A percentile compares a stretch with the other conserved stretches of the same genome.
phyloP scores from a whole-genome alignment of 345 rosid genomes.

The Pistacia integerrima region DNA sequence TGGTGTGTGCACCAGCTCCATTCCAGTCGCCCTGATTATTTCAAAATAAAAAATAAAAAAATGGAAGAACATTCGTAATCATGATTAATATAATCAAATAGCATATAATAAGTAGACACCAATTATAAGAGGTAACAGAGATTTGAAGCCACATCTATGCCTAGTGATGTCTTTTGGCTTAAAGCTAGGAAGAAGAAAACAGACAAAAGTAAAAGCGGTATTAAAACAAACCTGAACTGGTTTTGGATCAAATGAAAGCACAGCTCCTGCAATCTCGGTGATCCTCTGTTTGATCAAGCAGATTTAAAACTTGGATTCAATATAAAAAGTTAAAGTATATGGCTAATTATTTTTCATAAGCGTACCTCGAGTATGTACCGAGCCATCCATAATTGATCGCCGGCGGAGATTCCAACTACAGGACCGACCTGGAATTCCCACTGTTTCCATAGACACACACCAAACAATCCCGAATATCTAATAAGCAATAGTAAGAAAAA shows the following conservation, averaged over 20 bases:
- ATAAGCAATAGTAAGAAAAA: not conserved
- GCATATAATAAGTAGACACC: too few relatives aligned
- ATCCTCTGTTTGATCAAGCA: constrained; percentile 57
- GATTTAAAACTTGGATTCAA: not conserved
- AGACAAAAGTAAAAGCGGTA: not conserved
- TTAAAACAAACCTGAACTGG: constrained; percentile 56
- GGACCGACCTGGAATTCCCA: constrained; percentile 96
- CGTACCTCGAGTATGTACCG: constrained; percentile 81
- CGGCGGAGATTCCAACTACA: constrained; percentile 64
- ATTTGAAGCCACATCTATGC: too few relatives aligned
- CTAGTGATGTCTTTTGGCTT: too few relatives aligned
- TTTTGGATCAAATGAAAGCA: constrained; percentile 83
- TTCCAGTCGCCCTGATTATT: constrained; percentile 78
- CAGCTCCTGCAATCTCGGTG: constrained; percentile 74
- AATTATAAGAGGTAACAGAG: too few relatives aligned
- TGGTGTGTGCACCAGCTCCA: constrained; percentile 96
- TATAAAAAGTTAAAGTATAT: not conserved
- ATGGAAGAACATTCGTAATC: not conserved
- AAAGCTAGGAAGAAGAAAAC: too few relatives aligned
- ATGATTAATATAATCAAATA: too few relatives aligned
- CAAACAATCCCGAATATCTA: not conserved
- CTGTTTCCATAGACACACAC: constrained; percentile 24
- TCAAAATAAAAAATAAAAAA: not conserved
- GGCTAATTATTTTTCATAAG: too few relatives aligned
- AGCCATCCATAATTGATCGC: constrained; percentile 79